phyloP scores from a whole-genome alignment of 805 yeast species.

The Kockiozyma suomiensis region DNA sequence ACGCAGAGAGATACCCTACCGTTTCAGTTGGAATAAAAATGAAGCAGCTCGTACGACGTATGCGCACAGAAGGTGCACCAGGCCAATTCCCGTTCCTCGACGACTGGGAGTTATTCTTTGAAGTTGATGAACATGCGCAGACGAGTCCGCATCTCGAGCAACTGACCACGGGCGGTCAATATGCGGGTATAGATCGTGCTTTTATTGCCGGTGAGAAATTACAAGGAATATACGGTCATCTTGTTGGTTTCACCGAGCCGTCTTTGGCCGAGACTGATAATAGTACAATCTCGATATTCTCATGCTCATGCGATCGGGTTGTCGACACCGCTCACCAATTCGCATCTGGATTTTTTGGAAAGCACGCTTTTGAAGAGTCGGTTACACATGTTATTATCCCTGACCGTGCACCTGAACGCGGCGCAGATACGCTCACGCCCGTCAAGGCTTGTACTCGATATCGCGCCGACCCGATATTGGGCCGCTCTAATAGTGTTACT shows the following conservation, averaged over 20 bases:
- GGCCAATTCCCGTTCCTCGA: conserved; percentile 20
- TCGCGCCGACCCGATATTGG: conserved; percentile 15
- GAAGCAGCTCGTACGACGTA: conserved; percentile 16
- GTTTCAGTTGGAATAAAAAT: conserved; percentile 22
- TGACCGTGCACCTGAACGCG: conserved; percentile 22
- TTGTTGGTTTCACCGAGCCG: neutral
- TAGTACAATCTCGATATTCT: conserved; percentile 19
- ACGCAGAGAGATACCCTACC: conserved; percentile 31
- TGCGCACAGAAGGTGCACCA: conserved; percentile 9
- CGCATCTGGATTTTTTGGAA: conserved; percentile 28
- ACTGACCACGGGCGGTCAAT: conserved; percentile 20
- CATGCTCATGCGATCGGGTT: conserved; percentile 31
- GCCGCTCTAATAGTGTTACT: conserved; percentile 11
- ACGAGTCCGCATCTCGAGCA: conserved; percentile 20
- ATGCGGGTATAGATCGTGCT: conserved; percentile 22
- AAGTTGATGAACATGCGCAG: conserved; percentile 11
- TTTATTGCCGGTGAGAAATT: conserved; percentile 13
- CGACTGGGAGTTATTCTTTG: conserved; percentile 26
- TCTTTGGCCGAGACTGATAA: neutral
- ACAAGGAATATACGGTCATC: conserved; percentile 13
- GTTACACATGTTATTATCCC: conserved; percentile 26
- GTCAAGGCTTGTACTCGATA: conserved; percentile 26
- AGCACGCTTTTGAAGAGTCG: neutral
- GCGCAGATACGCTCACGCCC: conserved; percentile 34
- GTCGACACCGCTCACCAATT: conserved; percentile 30